Base-by-base conservation (phyloP, 2,329 filamentous ascomycete species). In the Exophiala calicioides region DNA sequence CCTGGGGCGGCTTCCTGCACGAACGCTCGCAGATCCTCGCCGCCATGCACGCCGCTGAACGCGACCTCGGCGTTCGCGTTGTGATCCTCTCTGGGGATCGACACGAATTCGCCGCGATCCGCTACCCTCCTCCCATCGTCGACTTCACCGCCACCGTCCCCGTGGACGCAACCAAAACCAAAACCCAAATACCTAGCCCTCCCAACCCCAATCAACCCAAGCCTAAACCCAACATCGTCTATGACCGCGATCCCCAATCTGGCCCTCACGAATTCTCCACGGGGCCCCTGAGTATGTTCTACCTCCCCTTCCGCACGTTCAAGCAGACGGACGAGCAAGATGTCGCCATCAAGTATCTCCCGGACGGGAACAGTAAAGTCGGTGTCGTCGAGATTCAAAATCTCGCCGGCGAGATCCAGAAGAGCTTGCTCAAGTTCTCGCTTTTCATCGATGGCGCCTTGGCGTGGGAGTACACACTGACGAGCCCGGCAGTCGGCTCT, bases 81-180 rank as follows among this genome's bases (percentile, higher is more conserved):
- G 77, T 95, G 3, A 75, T 97, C 9, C 74, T 98, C 8, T 93
- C 86, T 12, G 93, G 93, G 1, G 93, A 98, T 62, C 78, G 93
- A n/a, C 93, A 98, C 63, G 93, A 98, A 66, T 97, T 97, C 65
- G 93, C 88, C 1, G 90, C 91, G 0, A 97, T 91, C 0, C 82
- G 84, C 0, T 84, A 84, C 59, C 80, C 80, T 6, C 77, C 79
- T 10, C 69, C 67, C 1, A 49, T 55, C 4, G 58, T 62, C 3
- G 21, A 52, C 5, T 41, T 60, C 2, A 38, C 48, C 1, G 23
- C 51, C 4, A 12, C 34, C 9, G 10, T 19, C 12, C 20, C 26
- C 8, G 24, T n/a, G 12, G 21, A n/a, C 24, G 19, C 9, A 43
- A 29, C 21, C 29, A 16, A 3, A 15, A 10, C 13, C 19, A 27